These are phyloP conservation scores for Psophocarpus tetragonolobus DNA, from an alignment of 306 rosid genomes.

Conservation along the genomic window DNA sequence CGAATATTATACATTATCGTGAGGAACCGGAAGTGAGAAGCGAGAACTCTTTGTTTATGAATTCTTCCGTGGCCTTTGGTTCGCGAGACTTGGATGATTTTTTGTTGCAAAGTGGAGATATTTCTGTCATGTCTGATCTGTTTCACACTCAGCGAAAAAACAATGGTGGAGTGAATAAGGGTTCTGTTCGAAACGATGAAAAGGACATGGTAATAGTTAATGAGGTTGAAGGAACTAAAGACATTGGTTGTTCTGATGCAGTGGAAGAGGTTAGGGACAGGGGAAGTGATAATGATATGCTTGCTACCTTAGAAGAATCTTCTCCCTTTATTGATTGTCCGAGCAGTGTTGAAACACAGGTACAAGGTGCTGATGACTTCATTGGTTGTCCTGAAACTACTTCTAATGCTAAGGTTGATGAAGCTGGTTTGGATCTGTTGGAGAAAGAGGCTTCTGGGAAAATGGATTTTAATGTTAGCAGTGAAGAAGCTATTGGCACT, in stretches of 20 bases:
- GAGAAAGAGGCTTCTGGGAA: constrained; percentile 38
- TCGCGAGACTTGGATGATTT: constrained; percentile 80
- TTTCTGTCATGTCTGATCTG: constrained; percentile 32
- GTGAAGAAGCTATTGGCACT: constrained; percentile 36
- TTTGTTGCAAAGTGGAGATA: constrained; percentile 29
- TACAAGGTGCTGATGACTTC: constrained; percentile 35
- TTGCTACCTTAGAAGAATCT: constrained; percentile 6
- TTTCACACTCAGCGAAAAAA: constrained; percentile 33
- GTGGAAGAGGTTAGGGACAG: constrained; percentile 34
- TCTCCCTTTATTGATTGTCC: constrained; percentile 26
- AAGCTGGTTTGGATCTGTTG: constrained; percentile 32
- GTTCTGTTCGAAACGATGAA: constrained; percentile 24
- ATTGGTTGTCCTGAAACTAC: constrained; percentile 27
- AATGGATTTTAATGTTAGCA: constrained; percentile 26
- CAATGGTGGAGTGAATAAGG: constrained; percentile 7
- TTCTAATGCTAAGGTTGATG: constrained; percentile 21
- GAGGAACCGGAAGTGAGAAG: constrained; percentile 38
- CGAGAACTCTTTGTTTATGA: constrained; percentile 71
- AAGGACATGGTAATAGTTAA: constrained; percentile 14
- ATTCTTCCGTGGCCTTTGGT: constrained; percentile 87
- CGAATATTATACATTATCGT: not conserved
- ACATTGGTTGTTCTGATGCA: constrained; percentile 33
- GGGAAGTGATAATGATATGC: constrained; percentile 28
- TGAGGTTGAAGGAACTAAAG: constrained; percentile 36
- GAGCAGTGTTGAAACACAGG: constrained; percentile 24